A percentile compares a stretch with the other conserved stretches of the same genome.
Evolutionary conservation across 2,329 filamentous ascomycete species (phyloP).

Genomic region (Raffaelea ambrosiae): DNA sequence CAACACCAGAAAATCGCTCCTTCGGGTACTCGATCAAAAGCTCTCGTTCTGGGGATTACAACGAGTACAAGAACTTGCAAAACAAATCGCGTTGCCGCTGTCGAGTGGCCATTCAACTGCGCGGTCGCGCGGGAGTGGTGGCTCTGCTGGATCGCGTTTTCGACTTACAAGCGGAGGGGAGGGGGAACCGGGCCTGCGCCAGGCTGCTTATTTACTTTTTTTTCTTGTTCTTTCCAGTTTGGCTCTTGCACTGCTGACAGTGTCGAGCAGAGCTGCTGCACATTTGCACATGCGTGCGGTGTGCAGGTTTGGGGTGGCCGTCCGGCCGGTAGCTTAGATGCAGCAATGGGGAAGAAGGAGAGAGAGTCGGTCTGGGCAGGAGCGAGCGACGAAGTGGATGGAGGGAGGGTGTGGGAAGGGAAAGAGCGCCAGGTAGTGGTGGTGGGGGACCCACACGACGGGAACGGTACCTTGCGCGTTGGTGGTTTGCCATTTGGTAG

Average conservation of each 20-base stretch:
- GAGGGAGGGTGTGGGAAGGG: neutral
- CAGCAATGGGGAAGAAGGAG: no score
- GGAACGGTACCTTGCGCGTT: constrained; percentile 16
- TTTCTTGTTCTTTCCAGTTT: neutral
- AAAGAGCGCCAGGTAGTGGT: constrained; percentile 4
- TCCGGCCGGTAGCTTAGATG: no score
- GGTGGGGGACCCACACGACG: constrained; percentile 16
- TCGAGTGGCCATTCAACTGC: neutral
- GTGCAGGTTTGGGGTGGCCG: no score
- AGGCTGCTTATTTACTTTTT: neutral
- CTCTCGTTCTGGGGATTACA: constrained; percentile 38
- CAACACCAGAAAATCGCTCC: neutral
- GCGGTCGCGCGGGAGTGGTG: no score
- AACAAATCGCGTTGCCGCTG: constrained; percentile 24
- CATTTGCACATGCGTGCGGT: no score
- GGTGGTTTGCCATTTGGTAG: constrained; percentile 1
- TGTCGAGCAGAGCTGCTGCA: no score
- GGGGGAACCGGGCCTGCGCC: neutral
- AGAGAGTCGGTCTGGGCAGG: no score
- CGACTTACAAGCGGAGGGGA: neutral
- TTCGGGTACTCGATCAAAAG: constrained; percentile 30
- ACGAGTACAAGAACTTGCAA: constrained; percentile 57
- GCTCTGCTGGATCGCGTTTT: no score
- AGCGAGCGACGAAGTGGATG: no score
- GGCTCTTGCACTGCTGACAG: neutral